These are phyloP conservation scores for Scheffersomyces ergatensis DNA, from an alignment of 805 yeast genomes.

Conservation along the genomic window DNA sequence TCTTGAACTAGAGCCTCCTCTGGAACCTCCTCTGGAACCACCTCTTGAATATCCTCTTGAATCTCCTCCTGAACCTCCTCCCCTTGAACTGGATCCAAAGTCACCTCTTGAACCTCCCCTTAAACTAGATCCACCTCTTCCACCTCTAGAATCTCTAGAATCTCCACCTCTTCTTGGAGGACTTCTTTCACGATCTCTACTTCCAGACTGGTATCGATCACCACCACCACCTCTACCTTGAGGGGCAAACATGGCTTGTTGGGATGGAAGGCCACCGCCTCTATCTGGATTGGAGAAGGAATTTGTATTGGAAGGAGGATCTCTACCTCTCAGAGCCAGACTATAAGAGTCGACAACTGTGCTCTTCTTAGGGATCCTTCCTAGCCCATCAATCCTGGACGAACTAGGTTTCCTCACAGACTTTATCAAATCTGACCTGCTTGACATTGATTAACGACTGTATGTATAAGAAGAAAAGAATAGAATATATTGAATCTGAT, in stretches of 20 bases:
- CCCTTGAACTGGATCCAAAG: background rate
- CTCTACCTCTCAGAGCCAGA: background rate
- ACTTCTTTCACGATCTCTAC: slow-evolving; percentile 1
- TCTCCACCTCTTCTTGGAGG: slow-evolving; percentile 1
- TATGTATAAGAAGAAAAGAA: background rate
- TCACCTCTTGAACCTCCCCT: background rate
- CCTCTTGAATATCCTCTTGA: background rate
- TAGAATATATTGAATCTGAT: too few relatives aligned
- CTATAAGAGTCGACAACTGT: too few relatives aligned
- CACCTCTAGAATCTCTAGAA: background rate
- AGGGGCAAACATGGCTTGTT: background rate
- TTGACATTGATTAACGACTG: background rate
- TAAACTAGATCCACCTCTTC: background rate
- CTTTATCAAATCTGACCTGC: background rate
- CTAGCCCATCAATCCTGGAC: too few relatives aligned
- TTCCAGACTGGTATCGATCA: too few relatives aligned
- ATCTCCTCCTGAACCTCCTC: background rate
- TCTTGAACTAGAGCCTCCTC: background rate
- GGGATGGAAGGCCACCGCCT: background rate
- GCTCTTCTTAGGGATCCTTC: too few relatives aligned
- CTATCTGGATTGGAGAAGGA: background rate
- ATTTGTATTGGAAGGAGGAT: background rate
- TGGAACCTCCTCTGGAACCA: background rate
- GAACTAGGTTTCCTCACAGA: background rate
- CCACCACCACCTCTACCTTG: slow-evolving; percentile 2